These are phyloP conservation scores for Mortierella hygrophila DNA, from an alignment of 192 early-diverging fungal genomes.

Conservation along the genomic window DNA sequence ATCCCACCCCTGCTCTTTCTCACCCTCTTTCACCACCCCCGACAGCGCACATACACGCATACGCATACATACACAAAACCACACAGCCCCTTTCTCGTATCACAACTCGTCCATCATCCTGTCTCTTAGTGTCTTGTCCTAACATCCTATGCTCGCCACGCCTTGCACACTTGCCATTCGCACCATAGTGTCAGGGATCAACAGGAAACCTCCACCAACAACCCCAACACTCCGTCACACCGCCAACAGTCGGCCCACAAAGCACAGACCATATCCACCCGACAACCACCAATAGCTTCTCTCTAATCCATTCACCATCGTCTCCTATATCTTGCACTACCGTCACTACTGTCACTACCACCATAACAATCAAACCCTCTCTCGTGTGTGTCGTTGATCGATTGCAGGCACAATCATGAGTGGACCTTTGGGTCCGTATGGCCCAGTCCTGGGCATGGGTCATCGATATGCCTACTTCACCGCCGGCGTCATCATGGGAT, in stretches of 20 bases:
- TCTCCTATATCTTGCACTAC: not conserved
- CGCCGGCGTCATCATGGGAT: conserved; percentile 29
- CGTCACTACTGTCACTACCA: not conserved
- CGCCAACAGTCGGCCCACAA: not conserved
- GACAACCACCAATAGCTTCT: not conserved
- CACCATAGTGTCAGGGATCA: not conserved
- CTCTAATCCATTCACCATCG: not conserved
- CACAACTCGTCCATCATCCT: not conserved
- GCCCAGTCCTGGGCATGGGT: conserved; percentile 19
- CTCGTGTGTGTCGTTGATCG: not conserved
- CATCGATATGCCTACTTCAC: conserved; percentile 41
- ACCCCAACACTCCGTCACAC: not conserved
- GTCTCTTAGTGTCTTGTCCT: not conserved
- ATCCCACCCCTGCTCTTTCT: not conserved
- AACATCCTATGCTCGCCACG: not conserved
- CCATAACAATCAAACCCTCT: not conserved
- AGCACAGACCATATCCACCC: not conserved
- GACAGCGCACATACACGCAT: not conserved
- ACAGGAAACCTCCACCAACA: not conserved
- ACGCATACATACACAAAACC: not conserved
- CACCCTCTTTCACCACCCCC: not conserved
- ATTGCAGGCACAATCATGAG: conserved; percentile 7
- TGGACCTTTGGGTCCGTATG: conserved; percentile 31
- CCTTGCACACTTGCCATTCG: not conserved
- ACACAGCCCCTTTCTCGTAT: not conserved